Percentiles rank a stretch among this genome's conserved stretches.
These are phyloP conservation scores for Berberis thunbergii DNA, from an alignment of 164 flowering plant species.

Conservation along the genomic window DNA sequence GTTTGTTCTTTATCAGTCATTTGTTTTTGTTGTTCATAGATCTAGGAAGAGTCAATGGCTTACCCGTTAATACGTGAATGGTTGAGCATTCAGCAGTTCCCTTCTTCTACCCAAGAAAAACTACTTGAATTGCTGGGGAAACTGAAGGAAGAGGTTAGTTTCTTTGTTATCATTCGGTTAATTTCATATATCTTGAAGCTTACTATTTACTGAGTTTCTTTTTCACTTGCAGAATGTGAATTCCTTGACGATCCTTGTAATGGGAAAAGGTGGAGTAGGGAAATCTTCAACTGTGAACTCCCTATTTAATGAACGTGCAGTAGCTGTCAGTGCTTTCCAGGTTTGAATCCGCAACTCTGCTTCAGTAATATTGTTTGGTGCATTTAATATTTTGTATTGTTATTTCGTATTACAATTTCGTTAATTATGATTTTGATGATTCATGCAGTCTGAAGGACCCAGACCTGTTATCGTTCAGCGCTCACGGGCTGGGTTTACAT, in stretches of 20 bases:
- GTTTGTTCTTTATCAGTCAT: too few species aligned
- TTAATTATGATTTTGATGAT: background rate
- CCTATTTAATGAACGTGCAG: conserved; percentile 78
- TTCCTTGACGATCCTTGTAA: conserved; percentile 79
- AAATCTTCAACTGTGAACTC: conserved; percentile 96
- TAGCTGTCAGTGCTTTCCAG: conserved; percentile 83
- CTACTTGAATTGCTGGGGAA: conserved; percentile 65
- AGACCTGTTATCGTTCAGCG: conserved; percentile 84
- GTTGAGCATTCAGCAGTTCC: conserved; percentile 83
- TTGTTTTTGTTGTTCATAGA: background rate
- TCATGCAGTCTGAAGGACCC: conserved; percentile 60
- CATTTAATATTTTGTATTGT: background rate
- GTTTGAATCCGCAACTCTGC: conserved; percentile 21
- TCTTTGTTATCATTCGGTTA: background rate
- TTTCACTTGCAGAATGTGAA: conserved; percentile 46
- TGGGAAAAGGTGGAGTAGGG: conserved; percentile 99
- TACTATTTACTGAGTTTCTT: background rate
- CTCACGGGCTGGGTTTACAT: conserved; percentile 61
- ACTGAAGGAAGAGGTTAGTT: conserved; percentile 64
- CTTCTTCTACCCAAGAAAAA: conserved; percentile 65
- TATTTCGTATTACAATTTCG: background rate
- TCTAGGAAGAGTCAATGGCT: conserved; percentile 32
- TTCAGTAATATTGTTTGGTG: background rate
- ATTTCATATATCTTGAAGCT: background rate
- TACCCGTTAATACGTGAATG: conserved; percentile 59